These are phyloP conservation scores for Aspergillus japonicus DNA, from an alignment of 2,329 filamentous ascomycete species.

Conservation along the genomic window DNA sequence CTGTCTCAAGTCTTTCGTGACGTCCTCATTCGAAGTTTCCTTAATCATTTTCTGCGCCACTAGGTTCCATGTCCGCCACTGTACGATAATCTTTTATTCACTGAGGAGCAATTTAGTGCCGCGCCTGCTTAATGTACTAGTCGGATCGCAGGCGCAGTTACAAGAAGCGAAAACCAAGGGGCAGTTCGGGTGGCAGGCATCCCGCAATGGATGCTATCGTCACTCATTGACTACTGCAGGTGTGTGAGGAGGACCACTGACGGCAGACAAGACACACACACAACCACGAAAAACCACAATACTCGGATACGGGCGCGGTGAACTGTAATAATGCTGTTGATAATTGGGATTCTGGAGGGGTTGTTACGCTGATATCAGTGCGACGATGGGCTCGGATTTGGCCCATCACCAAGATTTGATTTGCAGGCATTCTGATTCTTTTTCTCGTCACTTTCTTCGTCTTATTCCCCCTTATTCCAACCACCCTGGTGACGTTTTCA, in stretches of 20 bases:
- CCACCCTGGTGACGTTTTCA: background rate
- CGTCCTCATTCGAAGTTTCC: slow-evolving; percentile 37
- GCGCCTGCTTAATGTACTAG: slow-evolving; percentile 27
- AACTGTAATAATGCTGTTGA: slow-evolving; percentile 20
- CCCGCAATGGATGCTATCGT: slow-evolving; percentile 1
- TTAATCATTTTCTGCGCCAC: slow-evolving; percentile 34
- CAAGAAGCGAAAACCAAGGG: slow-evolving; percentile 13
- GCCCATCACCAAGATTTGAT: slow-evolving; percentile 3
- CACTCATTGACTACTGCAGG: slow-evolving; percentile 1
- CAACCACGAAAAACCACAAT: slow-evolving; percentile 19
- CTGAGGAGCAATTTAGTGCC: slow-evolving; percentile 23
- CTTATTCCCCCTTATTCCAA: slow-evolving; percentile 1
- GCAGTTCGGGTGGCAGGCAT: slow-evolving; percentile 2
- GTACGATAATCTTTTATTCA: slow-evolving; percentile 48
- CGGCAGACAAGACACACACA: slow-evolving; percentile 12
- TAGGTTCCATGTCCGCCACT: slow-evolving; percentile 37
- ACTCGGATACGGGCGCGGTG: slow-evolving; percentile 17
- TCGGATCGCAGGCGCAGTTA: slow-evolving; percentile 20
- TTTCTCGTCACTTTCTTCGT: slow-evolving; percentile 4
- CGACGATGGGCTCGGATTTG: slow-evolving; percentile 10
- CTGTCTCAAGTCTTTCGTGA: slow-evolving; percentile 36
- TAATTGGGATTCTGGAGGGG: slow-evolving; percentile 11
- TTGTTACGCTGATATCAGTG: slow-evolving; percentile 20
- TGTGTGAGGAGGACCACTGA: slow-evolving; percentile 10
- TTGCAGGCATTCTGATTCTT: slow-evolving; percentile 4